A percentile compares a stretch with the other conserved stretches of the same genome.
Evolutionary conservation across 2,329 filamentous ascomycete species (phyloP).

Genomic region (Fusarium subtropicale): DNA sequence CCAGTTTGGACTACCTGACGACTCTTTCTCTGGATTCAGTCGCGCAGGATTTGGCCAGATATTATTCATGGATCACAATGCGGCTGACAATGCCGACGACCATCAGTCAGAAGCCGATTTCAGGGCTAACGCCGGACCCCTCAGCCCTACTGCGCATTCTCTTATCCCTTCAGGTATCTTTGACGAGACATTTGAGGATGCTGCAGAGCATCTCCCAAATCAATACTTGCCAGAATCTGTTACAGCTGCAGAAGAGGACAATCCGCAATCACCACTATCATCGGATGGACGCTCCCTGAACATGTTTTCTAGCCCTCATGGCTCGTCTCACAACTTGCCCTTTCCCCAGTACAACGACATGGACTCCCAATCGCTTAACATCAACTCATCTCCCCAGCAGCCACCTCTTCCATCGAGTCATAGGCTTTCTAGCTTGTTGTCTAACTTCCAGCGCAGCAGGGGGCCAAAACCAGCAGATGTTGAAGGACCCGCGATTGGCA

Average conservation of each 20-base stretch:
- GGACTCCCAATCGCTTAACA: slow-evolving; percentile 58
- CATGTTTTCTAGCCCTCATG: slow-evolving; percentile 71
- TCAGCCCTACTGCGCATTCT: slow-evolving; percentile 81
- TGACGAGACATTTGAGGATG: slow-evolving; percentile 69
- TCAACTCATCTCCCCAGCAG: slow-evolving; percentile 56
- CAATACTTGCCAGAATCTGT: slow-evolving; percentile 50
- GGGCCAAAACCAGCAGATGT: slow-evolving; percentile 67
- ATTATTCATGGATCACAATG: slow-evolving; percentile 62
- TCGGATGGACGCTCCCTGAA: slow-evolving; percentile 66
- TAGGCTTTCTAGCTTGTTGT: slow-evolving; percentile 65
- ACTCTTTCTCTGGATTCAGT: slow-evolving; percentile 65
- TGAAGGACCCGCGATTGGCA: slow-evolving; percentile 72
- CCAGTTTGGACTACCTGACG: slow-evolving; percentile 54
- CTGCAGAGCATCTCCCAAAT: slow-evolving; percentile 59
- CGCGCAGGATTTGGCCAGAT: slow-evolving; percentile 64
- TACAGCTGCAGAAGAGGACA: slow-evolving; percentile 54
- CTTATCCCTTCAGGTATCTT: slow-evolving; percentile 76
- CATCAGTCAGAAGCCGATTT: slow-evolving; percentile 71
- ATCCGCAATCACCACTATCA: slow-evolving; percentile 70
- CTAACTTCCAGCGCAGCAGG: slow-evolving; percentile 70
- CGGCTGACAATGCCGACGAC: slow-evolving; percentile 54
- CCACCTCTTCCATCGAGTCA: slow-evolving; percentile 49
- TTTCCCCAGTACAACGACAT: slow-evolving; percentile 63
- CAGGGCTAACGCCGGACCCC: slow-evolving; percentile 72
- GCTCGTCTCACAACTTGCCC: slow-evolving; percentile 68